Percentiles rank a stretch among this genome's conserved stretches.
These are phyloP conservation scores for Dendrobium nobile DNA, from an alignment of 106 monocot species.

Conservation along the genomic window DNA sequence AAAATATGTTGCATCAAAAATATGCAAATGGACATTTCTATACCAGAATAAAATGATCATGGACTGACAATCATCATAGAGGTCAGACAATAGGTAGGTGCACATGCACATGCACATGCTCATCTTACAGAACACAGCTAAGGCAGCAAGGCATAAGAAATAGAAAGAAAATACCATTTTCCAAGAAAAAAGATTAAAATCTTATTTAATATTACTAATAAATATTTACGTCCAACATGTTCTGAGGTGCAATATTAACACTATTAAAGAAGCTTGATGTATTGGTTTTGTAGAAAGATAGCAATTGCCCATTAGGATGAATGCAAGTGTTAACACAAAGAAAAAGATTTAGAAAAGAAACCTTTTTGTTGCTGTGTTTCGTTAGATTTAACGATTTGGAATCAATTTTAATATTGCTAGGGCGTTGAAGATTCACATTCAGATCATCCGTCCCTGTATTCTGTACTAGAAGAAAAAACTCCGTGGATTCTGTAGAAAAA, in stretches of 20 bases:
- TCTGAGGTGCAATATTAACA: not conserved
- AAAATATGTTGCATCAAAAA: not conserved
- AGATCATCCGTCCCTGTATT: constrained; percentile 4
- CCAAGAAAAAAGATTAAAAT: not conserved
- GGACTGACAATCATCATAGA: too few relatives aligned
- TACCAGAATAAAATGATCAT: not conserved
- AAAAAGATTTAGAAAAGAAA: not conserved
- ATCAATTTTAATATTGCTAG: constrained; percentile 4
- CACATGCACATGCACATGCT: too few relatives aligned
- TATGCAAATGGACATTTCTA: not conserved
- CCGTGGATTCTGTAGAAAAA: constrained; percentile 4
- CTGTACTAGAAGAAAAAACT: constrained; percentile 1
- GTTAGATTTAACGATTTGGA: not conserved
- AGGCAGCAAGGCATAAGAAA: not conserved
- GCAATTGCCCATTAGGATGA: not conserved
- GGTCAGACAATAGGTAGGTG: too few relatives aligned
- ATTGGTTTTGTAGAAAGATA: not conserved
- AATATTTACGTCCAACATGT: not conserved
- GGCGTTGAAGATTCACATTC: constrained; percentile 1
- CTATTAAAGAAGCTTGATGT: not conserved
- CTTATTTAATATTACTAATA: not conserved
- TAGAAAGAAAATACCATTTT: not conserved
- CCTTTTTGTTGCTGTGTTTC: constrained; percentile 6
- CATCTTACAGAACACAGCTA: not conserved
- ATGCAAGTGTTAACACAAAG: not conserved